Conservation (phyloP, 495 filamentous ascomycete genomes). For the Chaetomidium leptoderma region DNA sequence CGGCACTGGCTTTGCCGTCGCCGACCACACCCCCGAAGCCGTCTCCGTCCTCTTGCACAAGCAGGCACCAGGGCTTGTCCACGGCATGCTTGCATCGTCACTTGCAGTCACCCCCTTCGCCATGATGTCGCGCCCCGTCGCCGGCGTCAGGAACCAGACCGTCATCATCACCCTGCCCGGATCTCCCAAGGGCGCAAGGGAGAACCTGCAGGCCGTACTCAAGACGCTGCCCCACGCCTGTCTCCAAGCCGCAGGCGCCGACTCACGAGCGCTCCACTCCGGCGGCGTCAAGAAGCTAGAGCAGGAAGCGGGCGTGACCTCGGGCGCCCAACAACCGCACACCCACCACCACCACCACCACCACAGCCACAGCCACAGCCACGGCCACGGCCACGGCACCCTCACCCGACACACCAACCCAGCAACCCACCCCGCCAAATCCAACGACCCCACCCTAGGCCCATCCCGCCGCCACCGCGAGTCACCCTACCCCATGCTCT, state of each 20-base stretch:
- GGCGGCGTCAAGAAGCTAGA: slow-evolving; percentile 83
- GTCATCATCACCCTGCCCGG: slow-evolving; percentile 89
- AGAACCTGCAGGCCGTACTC: slow-evolving; percentile 89
- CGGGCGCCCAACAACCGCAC: slow-evolving; percentile 10
- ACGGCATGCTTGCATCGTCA: slow-evolving; percentile 90
- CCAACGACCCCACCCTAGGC: slow-evolving; percentile 78
- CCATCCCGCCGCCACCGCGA: slow-evolving; percentile 71
- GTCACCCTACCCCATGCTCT: slow-evolving; percentile 89
- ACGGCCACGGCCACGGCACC: slow-evolving; percentile 59
- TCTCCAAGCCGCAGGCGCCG: slow-evolving; percentile 74
- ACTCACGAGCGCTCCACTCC: slow-evolving; percentile 74
- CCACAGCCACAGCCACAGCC: slow-evolving; percentile 53
- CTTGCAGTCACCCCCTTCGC: slow-evolving; percentile 88
- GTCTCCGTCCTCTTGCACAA: slow-evolving; percentile 77
- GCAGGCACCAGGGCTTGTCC: slow-evolving; percentile 82
- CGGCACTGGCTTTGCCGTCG: slow-evolving; percentile 89
- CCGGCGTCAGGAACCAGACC: slow-evolving; percentile 77
- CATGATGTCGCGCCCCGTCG: slow-evolving; percentile 94
- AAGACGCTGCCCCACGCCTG: slow-evolving; percentile 92
- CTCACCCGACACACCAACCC: slow-evolving; percentile 69
- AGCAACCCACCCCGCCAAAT: slow-evolving; percentile 48
- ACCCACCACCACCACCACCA: slow-evolving; percentile 39
- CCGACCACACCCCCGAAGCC: slow-evolving; percentile 88
- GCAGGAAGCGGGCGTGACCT: slow-evolving; percentile 60
- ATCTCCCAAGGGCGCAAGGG: slow-evolving; percentile 92